These are phyloP conservation scores for Blechomonas ayalai DNA, from an alignment of 208 protist species.

Conservation along the genomic window DNA sequence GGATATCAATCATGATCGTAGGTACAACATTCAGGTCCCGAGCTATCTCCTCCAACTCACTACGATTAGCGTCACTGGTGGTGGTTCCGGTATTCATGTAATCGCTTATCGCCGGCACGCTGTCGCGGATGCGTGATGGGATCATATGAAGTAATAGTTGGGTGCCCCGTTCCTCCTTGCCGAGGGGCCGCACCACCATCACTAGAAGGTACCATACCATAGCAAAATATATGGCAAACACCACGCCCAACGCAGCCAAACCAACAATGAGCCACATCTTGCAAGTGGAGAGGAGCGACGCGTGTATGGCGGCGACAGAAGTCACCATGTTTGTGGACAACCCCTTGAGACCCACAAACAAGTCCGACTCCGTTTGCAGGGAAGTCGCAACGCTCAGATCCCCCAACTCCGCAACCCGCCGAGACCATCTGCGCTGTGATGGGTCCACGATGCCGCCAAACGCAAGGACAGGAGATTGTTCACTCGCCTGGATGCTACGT, in stretches of 20 bases:
- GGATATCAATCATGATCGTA: conserved; percentile 12
- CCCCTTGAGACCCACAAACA: too few species aligned
- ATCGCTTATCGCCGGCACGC: conserved; percentile 17
- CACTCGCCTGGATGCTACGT: not conserved
- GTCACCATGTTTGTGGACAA: too few species aligned
- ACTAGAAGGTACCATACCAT: conserved; percentile 7
- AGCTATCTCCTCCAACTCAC: conserved; percentile 5
- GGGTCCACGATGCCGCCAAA: conserved; percentile 3
- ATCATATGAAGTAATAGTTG: conserved; percentile 25
- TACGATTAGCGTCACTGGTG: conserved; percentile 5
- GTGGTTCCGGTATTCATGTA: conserved; percentile 13
- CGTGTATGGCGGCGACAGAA: too few species aligned
- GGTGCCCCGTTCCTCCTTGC: conserved; percentile 18
- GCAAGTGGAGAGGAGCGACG: too few species aligned
- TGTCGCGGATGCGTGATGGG: conserved; percentile 11
- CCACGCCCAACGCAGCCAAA: conserved; percentile 2
- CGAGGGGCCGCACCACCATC: conserved; percentile 9
- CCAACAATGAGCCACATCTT: conserved; percentile 4
- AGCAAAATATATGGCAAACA: conserved; percentile 1
- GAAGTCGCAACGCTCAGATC: too few species aligned
- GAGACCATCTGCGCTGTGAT: conserved; percentile 4
- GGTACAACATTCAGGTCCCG: conserved; percentile 9
- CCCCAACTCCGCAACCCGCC: conserved; percentile 4
- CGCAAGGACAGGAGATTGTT: conserved; percentile 3
- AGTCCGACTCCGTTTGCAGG: too few species aligned